Evolutionary conservation across 1,139 yeast genomes (phyloP), one percentile per base, ranked within the genome.

Genomic region (Candida freyschussii): DNA sequence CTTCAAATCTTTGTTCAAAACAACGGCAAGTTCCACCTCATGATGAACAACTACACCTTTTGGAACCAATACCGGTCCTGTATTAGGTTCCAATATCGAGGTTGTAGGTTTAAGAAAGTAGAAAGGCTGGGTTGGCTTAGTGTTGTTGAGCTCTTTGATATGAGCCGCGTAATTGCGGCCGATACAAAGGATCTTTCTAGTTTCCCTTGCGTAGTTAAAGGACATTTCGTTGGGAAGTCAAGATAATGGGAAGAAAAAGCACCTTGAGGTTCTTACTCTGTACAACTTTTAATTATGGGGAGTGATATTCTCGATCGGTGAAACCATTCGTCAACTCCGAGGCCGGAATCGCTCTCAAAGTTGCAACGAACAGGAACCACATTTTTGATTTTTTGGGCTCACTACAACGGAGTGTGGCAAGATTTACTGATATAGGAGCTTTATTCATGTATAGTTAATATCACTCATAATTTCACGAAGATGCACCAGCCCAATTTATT

Each of bases 111-210:
- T 91, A 46, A 89, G 63, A 58, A 91, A 91, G 68, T 82, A 91
- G 49, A 91, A 89, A 7, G 98, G 98, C 48, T 76, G 82, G 33
- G 69, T 67, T 3, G 98, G 97, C 23, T 73, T 69, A 20, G 72
- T 61, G 55, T 87, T 91, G 65, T 85, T 83, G 38, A 91, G 68
- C 59, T 91, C 98, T 46, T 82, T 75, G 56, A 87, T 84, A 52
- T 91, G 98, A 25, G 95, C 97, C 6, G 86, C 95, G 56, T 87
- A 91, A 61, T 91, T 91, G 48, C 99, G 80, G 30, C 98, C 98
- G 45, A 91, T 89, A 60, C 98, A 91, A 26, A 91, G 72, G 55
- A 89, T 76, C 63, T 91, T 91, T 29, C 82, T 69, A 3, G 93
- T 93, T 21, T 65, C 57, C 41, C 73, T 76, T 26, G 78, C 64